Evolutionary conservation across 352 stramenopile genomes (phyloP), one percentile per base, ranked within the genome.

Genomic region (Pythium grandisporangium): DNA sequence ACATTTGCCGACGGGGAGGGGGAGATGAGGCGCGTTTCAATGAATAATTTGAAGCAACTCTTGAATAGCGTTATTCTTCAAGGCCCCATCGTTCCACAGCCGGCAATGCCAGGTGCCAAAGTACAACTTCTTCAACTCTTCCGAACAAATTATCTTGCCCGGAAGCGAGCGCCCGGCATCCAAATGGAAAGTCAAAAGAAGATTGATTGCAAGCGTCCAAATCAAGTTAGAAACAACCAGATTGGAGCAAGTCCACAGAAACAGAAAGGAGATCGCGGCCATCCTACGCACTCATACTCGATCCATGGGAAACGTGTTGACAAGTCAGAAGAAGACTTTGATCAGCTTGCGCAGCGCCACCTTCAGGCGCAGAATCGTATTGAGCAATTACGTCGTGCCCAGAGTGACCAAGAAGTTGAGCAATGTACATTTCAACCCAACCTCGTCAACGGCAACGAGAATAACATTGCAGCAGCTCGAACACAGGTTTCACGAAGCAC

Each of bases 361-460:
- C 51, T 29, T 7, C 25, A 42, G 1, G 16, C 59, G 3, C 36
- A 56, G 16, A 24, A 45, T 16, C 37, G 53, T n/a, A 20, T 84
- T 2, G 37, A 48, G 5, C 44, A 60, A 37, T 35, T 84, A 42
- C 64, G 62, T 0, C 47, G 54, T n/a, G 45, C 26, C 4, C 68
- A 80, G 43, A 34, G 60, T 16, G 30, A 61, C 8, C 29, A 60
- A 13, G 70, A 80, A 26, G 23, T 80, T 4, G 56, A 63, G 13
- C 54, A 74, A 21, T 84, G 70, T 37, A 84, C 70, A 5, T 83
- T 83, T 47, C 63, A 65, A 17, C 70, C 70, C 16, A 45, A 21
- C 0, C 65, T 77, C 33, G 11, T 10, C 13, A 38, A 20, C n/a
- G n/a, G n/a, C n/a, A n/a, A n/a, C n/a, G n/a, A n/a, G n/a, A n/a